phyloP scores from a whole-genome alignment of 495 filamentous ascomycete species.

The Neurospora africana region DNA sequence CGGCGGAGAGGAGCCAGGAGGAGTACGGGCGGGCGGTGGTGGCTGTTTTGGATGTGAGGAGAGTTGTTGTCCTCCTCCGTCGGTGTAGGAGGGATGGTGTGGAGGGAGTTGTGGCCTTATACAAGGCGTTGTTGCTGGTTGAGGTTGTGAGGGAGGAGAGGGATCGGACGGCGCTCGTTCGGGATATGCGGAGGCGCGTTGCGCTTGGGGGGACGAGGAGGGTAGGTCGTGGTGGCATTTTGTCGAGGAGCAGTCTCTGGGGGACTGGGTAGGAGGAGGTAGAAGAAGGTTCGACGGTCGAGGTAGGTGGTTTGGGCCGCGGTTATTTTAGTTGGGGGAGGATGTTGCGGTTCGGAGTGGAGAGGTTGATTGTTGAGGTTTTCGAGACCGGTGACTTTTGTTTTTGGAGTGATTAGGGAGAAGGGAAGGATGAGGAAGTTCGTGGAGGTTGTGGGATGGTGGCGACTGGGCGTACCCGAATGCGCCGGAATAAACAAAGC shows the following conservation, averaged over 20 bases:
- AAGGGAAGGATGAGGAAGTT: neutral
- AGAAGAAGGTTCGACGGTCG: neutral
- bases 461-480: neutral
- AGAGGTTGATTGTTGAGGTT: neutral
- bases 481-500: neutral
- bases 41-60: too few species aligned
- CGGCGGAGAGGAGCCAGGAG: neutral
- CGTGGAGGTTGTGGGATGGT: neutral
- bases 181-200: neutral
- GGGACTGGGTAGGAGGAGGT: neutral
- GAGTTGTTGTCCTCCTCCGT: too few species aligned
- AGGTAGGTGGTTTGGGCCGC: neutral
- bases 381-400: neutral
- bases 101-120: neutral
- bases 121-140: conserved; percentile 2
- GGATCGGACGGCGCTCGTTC: neutral
- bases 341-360: neutral
- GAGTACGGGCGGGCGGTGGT: neutral
- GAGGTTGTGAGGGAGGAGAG: conserved; percentile 1
- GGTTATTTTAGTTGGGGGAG: neutral
- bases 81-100: neutral
- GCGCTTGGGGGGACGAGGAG: neutral
- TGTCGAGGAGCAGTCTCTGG: neutral
- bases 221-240: neutral
- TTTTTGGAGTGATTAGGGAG: neutral